Evolutionary conservation across 345 rosid genomes (phyloP), one percentile per base, ranked within the genome.

Genomic region (Dipteronia sinensis): DNA sequence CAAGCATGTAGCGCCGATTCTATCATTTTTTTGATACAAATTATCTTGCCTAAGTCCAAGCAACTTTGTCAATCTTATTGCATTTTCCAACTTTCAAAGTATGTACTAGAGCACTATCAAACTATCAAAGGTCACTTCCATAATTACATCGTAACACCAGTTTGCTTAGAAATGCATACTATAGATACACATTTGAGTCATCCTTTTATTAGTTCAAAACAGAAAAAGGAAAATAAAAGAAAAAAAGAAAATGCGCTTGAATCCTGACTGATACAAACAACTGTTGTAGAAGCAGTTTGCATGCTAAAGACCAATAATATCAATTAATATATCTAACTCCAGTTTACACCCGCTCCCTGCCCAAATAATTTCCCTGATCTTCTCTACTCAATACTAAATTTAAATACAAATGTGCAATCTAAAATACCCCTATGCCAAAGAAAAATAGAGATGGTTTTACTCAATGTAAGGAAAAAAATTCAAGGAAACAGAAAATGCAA

Each of bases 401-500:
- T 56, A 20, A 42, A 7, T 42, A 4, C 7, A 56, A 56, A 3
- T 56, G 23, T 56, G 62, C 62, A 56, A 56, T 17, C 62, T 46
- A 47, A 22, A 68, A 44, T n/a, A 73, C 66, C 38, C 38, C 6
- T 34, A 34, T 34, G 38, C 38, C 38, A 34, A 34, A 34, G 38
- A 34, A 34, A 34, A 34, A 34, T 5, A 34, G 38, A 34, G 38
- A 34, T 34, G 38, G 38, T 34, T 67, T 15, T 13, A 17, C 25
- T 67, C 40, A 2, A 25, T 3, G n/a, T 15, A 67, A 67, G 27
- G 27, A 63, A 42, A 20, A n/a, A 10, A 10, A 34, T 22, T 40
- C n/a, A 62, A 62, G 56, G 74, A 71, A 53, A 55, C n/a, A 5
- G 25, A 72, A 76, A 58, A 81, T 51, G 63, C 55, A 59, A 92